Evolutionary conservation across 2,329 filamentous ascomycete species (phyloP), one percentile per base, ranked within the genome.

Genomic region (Zymoseptoria tritici): DNA sequence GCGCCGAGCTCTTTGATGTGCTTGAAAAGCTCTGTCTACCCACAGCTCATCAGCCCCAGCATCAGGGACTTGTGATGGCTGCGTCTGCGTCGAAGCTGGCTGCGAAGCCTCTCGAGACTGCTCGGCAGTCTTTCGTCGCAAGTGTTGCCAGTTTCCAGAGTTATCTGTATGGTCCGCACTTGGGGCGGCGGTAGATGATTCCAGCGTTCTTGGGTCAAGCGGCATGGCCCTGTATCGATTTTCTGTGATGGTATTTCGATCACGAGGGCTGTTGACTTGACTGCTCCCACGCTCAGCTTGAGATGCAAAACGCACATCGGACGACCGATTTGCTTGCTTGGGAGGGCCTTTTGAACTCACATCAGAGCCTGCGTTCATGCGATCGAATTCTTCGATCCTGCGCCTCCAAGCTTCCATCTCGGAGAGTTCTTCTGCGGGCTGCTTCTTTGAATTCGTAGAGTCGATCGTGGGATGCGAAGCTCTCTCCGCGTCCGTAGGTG

Each of bases 81-180:
- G 21, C 26, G 22, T 42, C 31, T 19, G 49, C 31, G 57, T 26
- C 16, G 55, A 29, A 49, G 49, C 49, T 56, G 55, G 36, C 55
- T 49, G 42, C 60, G 62, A 56, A 46, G n/a, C 24, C 24, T 57
- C 52, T 36, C 50, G 26, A 16, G 56, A 49, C 52, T 51, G 29
- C 57, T 60, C 59, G 3, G 57, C 29, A 13, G 58, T 42, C 11
- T 60, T 60, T 8, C 62, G 61, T 50, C 65, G 61, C 16, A 71
- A 56, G 53, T 71, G 68, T 54, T 67, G 63, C 69, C 69, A 71
- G 31, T 65, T 60, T 19, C 56, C 64, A 19, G 63, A 57, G 6
- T 61, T 54, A 13, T 59, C 63, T 22, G 36, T 46, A 13, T 46
- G 36, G 16, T 66, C 63, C 22, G 64, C 62, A 49, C 57, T 51